Conservation (phyloP, 2,329 filamentous ascomycete species). For the Colletotrichum nymphaeae region DNA sequence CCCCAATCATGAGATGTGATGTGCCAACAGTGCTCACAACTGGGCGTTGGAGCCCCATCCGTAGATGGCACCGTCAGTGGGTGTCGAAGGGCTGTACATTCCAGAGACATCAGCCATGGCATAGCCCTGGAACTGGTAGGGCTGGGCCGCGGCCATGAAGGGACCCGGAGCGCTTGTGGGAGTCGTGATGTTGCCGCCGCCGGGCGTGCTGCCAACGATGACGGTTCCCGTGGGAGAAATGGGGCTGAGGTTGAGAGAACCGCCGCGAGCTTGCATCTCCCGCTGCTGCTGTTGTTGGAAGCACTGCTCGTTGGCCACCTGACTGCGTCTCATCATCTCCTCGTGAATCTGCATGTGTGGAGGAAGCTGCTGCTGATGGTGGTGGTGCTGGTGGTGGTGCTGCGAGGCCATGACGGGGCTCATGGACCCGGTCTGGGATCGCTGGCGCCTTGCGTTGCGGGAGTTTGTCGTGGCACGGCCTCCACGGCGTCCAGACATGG, state of each 20-base stretch:
- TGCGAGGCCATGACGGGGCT: not conserved
- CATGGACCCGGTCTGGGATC: slow-evolving; percentile 3
- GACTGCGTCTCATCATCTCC: not conserved
- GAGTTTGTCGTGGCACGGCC: slow-evolving; percentile 45
- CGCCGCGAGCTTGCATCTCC: not conserved
- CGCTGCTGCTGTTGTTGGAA: not conserved
- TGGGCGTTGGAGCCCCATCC: slow-evolving; percentile 21
- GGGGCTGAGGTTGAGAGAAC: not conserved
- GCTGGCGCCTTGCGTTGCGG: slow-evolving; percentile 14
- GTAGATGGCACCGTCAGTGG: slow-evolving; percentile 17
- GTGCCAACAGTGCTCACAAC: not conserved
- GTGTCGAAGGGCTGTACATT: slow-evolving; percentile 16
- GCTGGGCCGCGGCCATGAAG: not conserved
- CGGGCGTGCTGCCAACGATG: not conserved
- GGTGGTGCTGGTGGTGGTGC: not conserved
- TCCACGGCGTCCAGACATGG: slow-evolving; percentile 47
- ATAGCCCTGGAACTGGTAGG: slow-evolving; percentile 22
- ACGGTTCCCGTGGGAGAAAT: not conserved
- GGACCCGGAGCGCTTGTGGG: not conserved
- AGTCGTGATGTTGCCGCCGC: not conserved
- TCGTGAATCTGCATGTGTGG: not conserved
- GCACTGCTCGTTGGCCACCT: not conserved
- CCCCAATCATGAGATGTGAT: not conserved
- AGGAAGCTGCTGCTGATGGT: not conserved
- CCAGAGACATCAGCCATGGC: slow-evolving; percentile 28